phyloP scores from a whole-genome alignment of 2,329 filamentous ascomycete genomes.

The Botryotinia narcissicola region DNA sequence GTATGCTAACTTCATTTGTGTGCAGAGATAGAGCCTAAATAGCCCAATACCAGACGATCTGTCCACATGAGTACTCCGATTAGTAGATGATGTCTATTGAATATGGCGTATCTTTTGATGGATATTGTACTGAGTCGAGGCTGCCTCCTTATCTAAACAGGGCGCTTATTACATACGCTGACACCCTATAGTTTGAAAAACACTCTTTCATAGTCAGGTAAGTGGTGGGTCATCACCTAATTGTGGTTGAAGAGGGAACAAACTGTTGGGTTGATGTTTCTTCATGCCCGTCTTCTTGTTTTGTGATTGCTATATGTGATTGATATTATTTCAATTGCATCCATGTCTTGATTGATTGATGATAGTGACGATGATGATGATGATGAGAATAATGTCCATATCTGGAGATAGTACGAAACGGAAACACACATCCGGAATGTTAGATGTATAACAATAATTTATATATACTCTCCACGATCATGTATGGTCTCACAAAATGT shows the following conservation, averaged over 20 bases:
- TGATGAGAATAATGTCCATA: background rate
- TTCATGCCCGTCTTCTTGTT: background rate
- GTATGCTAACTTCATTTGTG: background rate
- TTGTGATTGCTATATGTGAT: background rate
- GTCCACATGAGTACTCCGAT: background rate
- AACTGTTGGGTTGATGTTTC: background rate
- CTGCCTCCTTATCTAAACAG: background rate
- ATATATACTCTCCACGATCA: background rate
- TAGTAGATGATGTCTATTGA: background rate
- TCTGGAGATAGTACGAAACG: background rate
- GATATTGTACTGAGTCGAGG: background rate
- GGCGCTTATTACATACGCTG: conserved; percentile 16
- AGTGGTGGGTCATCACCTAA: background rate
- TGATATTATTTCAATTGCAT: background rate
- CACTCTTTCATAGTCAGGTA: no score
- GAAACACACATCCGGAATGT: background rate
- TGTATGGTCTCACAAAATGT: background rate
- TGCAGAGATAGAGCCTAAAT: background rate
- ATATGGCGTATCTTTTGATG: background rate
- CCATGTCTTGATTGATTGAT: background rate
- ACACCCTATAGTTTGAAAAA: conserved; percentile 13
- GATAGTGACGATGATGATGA: background rate
- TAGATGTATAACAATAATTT: background rate
- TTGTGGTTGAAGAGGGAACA: background rate
- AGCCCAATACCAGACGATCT: background rate